Base-by-base conservation (phyloP, 2,329 filamentous ascomycete species). In the Pestalotiopsis fici region DNA sequence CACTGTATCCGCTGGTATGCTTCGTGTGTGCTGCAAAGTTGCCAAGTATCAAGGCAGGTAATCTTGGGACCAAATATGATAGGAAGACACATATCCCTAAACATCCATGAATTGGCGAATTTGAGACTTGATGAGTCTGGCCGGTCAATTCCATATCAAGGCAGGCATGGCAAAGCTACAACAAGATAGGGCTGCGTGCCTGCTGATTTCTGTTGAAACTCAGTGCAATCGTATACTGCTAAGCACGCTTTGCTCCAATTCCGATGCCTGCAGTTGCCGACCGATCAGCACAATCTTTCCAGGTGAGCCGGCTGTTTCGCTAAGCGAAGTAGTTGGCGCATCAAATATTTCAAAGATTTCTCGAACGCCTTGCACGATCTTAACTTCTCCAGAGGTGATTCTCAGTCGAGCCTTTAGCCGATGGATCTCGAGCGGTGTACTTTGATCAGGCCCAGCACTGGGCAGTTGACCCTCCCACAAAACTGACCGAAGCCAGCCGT, bases 321-420 rank as follows among this genome's bases (percentile, higher is more conserved):
- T 31, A 4, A 64, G 47, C 23, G 59, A 69, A 27, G 67, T 69
- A 65, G 68, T 71, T 65, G 75, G 78, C 11, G 78, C 82, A 71
- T 97, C 94, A 27, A 93, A 88, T 27, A 98, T 92, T 74, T 99
- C 96, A 78, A 98, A 99, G 18, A 98, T 87, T 73, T 98, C 95
- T 65, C 95, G 85, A 1, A 99, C 96, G 2, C 95, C 96, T 78
- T 99, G 96, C 7, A 98, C 85, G 70, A 98, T 88, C 76, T 93
- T 93, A 56, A 89, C 82, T 0, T 83, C 82, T 1, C 93, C 93
- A 65, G 90, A 84, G 0, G 81, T 75, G 21, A 95, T 83, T 0
- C 87, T 83, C 6, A 98, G 79, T 2, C 93, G 88, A 0, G 94
- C 95, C 78, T 99, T 99, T 43, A 94, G 83, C 13, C 96, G 88